phyloP scores from a whole-genome alignment of 176 grass and related monocot genomes.

The Triticum dicoccoides region DNA sequence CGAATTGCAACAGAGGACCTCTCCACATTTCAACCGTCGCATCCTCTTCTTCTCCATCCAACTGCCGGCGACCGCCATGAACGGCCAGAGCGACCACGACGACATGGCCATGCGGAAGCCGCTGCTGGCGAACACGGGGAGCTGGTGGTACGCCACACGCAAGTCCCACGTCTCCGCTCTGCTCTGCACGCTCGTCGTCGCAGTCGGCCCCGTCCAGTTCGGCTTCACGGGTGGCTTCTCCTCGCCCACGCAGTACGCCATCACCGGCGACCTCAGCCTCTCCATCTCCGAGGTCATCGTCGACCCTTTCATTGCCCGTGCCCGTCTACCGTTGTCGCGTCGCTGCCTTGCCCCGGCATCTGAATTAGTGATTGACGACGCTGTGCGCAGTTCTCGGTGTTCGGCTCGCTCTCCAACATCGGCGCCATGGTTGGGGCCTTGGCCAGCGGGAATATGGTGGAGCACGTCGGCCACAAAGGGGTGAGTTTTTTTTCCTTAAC shows the following conservation, averaged over 20 bases:
- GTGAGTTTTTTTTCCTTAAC: slow-evolving; percentile 21
- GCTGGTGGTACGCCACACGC: slow-evolving; percentile 65
- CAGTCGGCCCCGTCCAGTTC: too few relatives aligned
- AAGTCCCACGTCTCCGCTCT: slow-evolving; percentile 40
- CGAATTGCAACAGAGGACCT: too few relatives aligned
- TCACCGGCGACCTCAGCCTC: too few relatives aligned
- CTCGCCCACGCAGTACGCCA: too few relatives aligned
- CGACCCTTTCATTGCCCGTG: slow-evolving; percentile 47
- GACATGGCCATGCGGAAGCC: slow-evolving; percentile 48
- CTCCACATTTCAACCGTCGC: too few relatives aligned
- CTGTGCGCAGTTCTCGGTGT: slow-evolving; percentile 63
- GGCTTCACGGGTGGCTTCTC: too few relatives aligned
- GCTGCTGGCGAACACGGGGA: slow-evolving; percentile 74
- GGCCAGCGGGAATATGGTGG: slow-evolving; percentile 74
- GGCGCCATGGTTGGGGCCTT: slow-evolving; percentile 80
- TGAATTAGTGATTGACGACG: slow-evolving; percentile 15
- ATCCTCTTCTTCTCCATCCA: too few relatives aligned
- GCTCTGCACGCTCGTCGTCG: too few relatives aligned
- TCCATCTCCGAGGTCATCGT: slow-evolving; percentile 71
- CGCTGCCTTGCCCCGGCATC: too few relatives aligned
- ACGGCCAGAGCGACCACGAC: slow-evolving; percentile 32
- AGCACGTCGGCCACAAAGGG: slow-evolving; percentile 84
- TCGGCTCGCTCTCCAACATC: slow-evolving; percentile 83
- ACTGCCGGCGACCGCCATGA: slow-evolving; percentile 1
- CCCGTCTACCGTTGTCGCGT: too few relatives aligned